phyloP scores from a whole-genome alignment of 805 yeast genomes.

The Kluyveromyces wickerhamii region DNA sequence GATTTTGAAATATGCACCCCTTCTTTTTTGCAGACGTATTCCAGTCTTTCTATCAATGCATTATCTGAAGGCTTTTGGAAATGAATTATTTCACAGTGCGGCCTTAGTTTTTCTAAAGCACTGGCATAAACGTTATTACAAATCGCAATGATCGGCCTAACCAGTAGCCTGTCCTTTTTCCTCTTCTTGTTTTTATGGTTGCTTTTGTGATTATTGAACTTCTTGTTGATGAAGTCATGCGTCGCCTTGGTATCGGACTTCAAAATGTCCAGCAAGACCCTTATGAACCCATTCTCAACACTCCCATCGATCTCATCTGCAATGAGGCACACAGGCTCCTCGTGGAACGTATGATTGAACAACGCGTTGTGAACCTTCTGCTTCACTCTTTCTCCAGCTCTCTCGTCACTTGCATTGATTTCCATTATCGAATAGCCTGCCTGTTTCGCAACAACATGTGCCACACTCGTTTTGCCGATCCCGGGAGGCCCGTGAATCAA shows the following conservation, averaged over 20 bases:
- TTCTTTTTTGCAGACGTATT: constrained; percentile 50
- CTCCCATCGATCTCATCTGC: constrained; percentile 90
- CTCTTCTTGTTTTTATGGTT: constrained; percentile 24
- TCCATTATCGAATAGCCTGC: constrained; percentile 77
- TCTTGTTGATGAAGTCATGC: constrained; percentile 20
- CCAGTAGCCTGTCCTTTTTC: constrained; percentile 38
- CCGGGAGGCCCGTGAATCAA: constrained; percentile 92
- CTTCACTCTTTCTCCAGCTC: constrained; percentile 49
- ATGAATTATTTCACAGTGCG: constrained; percentile 60
- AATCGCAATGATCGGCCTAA: constrained; percentile 83
- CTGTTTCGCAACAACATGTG: constrained; percentile 76
- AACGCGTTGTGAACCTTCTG: constrained; percentile 55
- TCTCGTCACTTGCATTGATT: constrained; percentile 77
- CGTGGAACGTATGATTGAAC: constrained; percentile 56
- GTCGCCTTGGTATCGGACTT: constrained; percentile 50
- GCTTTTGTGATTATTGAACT: constrained; percentile 15
- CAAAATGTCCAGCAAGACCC: constrained; percentile 47
- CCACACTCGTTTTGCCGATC: constrained; percentile 82
- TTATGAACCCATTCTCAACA: constrained; percentile 56
- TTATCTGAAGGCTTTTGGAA: constrained; percentile 52
- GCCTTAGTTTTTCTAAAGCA: constrained; percentile 66
- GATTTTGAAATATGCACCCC: constrained; percentile 39
- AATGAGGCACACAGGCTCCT: constrained; percentile 71
- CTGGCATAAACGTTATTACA: constrained; percentile 82
- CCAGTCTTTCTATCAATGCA: constrained; percentile 40